A percentile compares a stretch with the other conserved stretches of the same genome.
Conservation (phyloP, 257 asterid genomes). For the Verbascum thapsus region DNA sequence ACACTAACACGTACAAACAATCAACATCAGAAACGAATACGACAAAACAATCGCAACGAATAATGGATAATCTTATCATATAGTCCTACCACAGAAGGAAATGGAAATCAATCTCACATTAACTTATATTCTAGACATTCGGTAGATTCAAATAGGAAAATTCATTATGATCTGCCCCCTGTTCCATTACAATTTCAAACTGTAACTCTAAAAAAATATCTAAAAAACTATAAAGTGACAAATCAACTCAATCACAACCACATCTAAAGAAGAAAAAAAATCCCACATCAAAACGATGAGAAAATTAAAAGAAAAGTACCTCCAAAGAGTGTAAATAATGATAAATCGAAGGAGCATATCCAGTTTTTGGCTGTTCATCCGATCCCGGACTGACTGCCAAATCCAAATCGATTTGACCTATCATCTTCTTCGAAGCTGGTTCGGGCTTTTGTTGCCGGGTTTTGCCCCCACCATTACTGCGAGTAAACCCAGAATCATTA, state of each 20-base stretch:
- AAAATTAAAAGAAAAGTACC: conserved; percentile 39
- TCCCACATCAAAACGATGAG: not conserved
- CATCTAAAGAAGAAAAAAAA: not conserved
- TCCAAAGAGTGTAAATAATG: conserved; percentile 71
- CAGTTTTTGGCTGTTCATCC: conserved; percentile 37
- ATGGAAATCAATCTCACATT: too few species aligned
- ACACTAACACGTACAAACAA: not conserved
- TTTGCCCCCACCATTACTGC: conserved; percentile 23
- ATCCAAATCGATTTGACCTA: conserved; percentile 28
- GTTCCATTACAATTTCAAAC: not conserved
- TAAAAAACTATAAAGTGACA: not conserved
- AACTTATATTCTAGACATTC: not conserved
- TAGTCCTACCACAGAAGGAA: too few species aligned
- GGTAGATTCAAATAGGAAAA: not conserved
- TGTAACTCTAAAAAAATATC: conserved; percentile 13
- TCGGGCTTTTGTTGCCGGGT: conserved; percentile 29
- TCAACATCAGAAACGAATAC: not conserved
- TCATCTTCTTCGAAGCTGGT: conserved; percentile 24
- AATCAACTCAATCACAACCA: conserved; percentile 1
- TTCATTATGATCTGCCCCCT: not conserved
- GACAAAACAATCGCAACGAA: not conserved
- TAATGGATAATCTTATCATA: not conserved
- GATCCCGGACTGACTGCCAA: conserved; percentile 37
- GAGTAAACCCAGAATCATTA: conserved; percentile 22
- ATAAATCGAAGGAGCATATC: conserved; percentile 57